Evolutionary conservation across 768 basidiomycete genomes (phyloP).

Genomic region (Dentipellis fragilis): DNA sequence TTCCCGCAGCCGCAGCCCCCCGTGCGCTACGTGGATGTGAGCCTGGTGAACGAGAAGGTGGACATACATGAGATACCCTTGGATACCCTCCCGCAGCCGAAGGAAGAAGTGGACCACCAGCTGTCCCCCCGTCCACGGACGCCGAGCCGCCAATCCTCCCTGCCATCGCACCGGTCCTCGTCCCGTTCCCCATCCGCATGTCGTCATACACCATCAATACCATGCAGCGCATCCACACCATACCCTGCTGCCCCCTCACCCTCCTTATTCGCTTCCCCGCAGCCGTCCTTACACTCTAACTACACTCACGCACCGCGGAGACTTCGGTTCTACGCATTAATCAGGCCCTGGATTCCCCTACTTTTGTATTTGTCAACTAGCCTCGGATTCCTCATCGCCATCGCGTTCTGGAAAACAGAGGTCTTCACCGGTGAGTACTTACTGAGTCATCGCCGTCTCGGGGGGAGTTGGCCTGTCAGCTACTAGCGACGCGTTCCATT

Average conservation of each 20-base stretch:
- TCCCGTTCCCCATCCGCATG: background rate
- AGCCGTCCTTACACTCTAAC: slow-evolving; percentile 11
- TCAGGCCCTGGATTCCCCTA: slow-evolving; percentile 71
- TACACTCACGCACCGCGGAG: slow-evolving; percentile 12
- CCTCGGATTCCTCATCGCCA: slow-evolving; percentile 68
- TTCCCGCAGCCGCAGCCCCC: slow-evolving; percentile 16
- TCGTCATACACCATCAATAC: background rate
- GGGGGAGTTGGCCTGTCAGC: too few relatives aligned
- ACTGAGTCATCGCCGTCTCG: slow-evolving; percentile 7
- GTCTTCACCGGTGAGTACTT: slow-evolving; percentile 64
- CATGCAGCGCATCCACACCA: background rate
- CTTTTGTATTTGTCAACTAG: slow-evolving; percentile 70
- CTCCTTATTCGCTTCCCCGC: slow-evolving; percentile 9
- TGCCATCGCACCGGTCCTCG: background rate
- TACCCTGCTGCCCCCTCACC: slow-evolving; percentile 2
- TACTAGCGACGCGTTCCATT: background rate
- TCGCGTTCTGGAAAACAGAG: slow-evolving; percentile 75
- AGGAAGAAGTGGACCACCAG: background rate
- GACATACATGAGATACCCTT: background rate
- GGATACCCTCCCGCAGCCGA: background rate
- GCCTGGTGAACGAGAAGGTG: background rate
- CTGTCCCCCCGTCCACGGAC: background rate
- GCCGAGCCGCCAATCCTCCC: background rate
- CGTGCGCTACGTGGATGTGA: slow-evolving; percentile 24
- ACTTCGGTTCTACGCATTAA: slow-evolving; percentile 27